These are phyloP conservation scores for Ganoderma lucidum DNA, from an alignment of 1,284 basidiomycete species.

Conservation along the genomic window DNA sequence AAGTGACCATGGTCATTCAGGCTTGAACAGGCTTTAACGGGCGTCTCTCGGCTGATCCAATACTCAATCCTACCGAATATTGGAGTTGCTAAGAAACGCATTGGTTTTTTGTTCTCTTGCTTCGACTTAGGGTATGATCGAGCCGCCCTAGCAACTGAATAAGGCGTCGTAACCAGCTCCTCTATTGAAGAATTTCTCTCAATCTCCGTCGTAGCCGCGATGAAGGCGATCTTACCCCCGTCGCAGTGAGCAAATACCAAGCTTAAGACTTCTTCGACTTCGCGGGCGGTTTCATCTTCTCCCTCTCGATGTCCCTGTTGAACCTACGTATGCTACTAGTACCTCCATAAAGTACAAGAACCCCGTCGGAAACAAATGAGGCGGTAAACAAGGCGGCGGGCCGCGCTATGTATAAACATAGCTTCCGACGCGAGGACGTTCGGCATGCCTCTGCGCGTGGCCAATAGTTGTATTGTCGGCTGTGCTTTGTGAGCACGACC, in stretches of 20 bases:
- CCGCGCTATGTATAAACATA: neutral
- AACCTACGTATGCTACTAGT: too few relatives aligned
- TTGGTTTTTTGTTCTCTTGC: neutral
- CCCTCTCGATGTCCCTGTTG: neutral
- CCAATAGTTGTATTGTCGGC: slow-evolving; percentile 7
- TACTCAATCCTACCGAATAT: neutral
- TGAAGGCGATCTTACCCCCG: neutral
- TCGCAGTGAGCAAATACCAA: neutral
- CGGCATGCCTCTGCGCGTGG: neutral
- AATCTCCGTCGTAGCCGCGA: neutral
- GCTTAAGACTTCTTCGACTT: neutral
- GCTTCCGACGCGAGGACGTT: neutral
- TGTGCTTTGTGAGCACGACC: slow-evolving; percentile 8
- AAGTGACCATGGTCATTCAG: too few relatives aligned
- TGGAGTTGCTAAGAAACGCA: slow-evolving; percentile 1
- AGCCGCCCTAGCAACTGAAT: neutral
- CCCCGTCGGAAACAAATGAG: too few relatives aligned
- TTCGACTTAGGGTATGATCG: neutral
- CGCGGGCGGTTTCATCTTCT: neutral
- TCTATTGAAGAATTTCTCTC: neutral
- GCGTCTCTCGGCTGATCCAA: neutral
- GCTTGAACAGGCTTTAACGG: neutral
- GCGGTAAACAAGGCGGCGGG: neutral
- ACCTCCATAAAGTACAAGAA: too few relatives aligned
- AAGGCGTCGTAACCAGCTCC: neutral